These are phyloP conservation scores for Colletotrichum navitas DNA, from an alignment of 2,329 filamentous ascomycete species.

Conservation along the genomic window DNA sequence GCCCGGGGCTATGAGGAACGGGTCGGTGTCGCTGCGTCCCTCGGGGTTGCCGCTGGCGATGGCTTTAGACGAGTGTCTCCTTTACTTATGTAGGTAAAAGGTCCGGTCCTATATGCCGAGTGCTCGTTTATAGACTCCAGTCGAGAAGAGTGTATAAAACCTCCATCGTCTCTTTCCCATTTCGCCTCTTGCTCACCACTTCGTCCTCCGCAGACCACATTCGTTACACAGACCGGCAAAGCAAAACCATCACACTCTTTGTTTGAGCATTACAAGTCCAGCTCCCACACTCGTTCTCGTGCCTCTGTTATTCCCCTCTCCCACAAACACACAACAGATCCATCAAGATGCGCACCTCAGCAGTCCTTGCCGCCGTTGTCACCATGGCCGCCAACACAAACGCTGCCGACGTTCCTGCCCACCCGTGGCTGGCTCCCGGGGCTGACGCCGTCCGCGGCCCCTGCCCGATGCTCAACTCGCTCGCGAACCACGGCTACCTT, in stretches of 20 bases:
- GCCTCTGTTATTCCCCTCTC: background rate
- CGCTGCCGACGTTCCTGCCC: slow-evolving; percentile 15
- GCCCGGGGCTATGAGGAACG: background rate
- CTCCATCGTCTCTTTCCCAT: background rate
- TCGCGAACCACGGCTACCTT: slow-evolving; percentile 46
- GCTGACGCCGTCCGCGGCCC: slow-evolving; percentile 56
- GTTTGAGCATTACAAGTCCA: background rate
- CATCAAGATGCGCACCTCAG: slow-evolving; percentile 27
- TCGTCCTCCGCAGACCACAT: background rate
- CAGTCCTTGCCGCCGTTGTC: slow-evolving; percentile 29
- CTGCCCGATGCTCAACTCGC: slow-evolving; percentile 46
- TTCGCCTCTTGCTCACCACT: background rate
- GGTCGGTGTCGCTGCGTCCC: slow-evolving; percentile 23
- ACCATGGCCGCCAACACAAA: slow-evolving; percentile 11
- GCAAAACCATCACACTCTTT: slow-evolving; percentile 9
- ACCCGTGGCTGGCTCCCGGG: slow-evolving; percentile 30
- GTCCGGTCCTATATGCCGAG: background rate
- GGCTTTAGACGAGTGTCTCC: background rate
- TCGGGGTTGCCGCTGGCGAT: slow-evolving; percentile 19
- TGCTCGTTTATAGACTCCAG: background rate
- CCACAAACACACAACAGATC: background rate
- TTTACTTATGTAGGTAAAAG: background rate
- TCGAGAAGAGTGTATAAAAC: background rate
- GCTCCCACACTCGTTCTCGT: background rate
- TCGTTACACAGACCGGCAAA: slow-evolving; percentile 4